Base-by-base conservation (phyloP, 208 protist species). In the Trypanosoma vivax region DNA sequence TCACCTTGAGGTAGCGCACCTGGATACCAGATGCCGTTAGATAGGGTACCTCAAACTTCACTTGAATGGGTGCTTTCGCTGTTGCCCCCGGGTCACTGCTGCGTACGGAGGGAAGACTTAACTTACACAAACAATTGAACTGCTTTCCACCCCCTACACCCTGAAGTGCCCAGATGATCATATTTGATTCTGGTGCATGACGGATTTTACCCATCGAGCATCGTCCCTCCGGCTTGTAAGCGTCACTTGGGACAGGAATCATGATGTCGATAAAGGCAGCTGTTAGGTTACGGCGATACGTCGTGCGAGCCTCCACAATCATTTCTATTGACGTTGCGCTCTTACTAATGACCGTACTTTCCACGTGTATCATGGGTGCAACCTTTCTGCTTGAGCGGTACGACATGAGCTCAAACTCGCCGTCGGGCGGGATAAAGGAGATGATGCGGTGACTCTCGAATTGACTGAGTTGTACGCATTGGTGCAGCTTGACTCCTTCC, bases 1-100 rank as follows among this genome's bases (percentile, higher is more conserved):
- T 83, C 39, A 99, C 91, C 76, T 99, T 99, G 18, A 99, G 70
- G 58, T 99, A 99, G 14, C 97, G 87, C 45, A 99, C 97, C 73
- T 99, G 96, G 28, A 99, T 92, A 35, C 97, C 97, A 0, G 97
- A 99, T 7, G 98, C 92, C 1, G 96, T 97, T 56, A 98, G 98
- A 73, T 98, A 99, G 10, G 98, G 98, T 51, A 99, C 98, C 59
- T 98, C 92, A 70, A 99, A 99, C 49, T 97, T 84, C 47, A 99
- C 95, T 42, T 81, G 76, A 37, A 99, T 97, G 10, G 98, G 98
- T 33, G 82, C 83, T 51, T 77, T 87, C 2, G 90, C 81, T 10
- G 74, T 21, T n/a, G 70, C 79, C 11, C 59, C 50, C 5, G 76
- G 60, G 45, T 97, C 90, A 52, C 69, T 81, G 63, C 68, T 86